Evolutionary conservation across 371 early-diverging fungal species (phyloP).

Genomic region (Mucor irregularis): DNA sequence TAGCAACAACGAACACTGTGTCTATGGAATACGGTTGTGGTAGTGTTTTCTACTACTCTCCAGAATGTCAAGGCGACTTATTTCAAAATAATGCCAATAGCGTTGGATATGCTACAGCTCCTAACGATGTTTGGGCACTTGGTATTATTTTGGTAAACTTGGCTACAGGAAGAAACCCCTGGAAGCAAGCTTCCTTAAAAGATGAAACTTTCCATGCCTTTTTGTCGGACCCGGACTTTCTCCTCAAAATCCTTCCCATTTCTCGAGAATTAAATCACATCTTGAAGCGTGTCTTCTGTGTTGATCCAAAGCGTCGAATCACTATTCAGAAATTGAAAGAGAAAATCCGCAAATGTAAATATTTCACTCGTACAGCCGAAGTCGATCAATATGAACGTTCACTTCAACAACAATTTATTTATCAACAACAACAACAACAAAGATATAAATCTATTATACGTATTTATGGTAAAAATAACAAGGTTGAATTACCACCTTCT

Average conservation of each 20-base stretch:
- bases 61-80: slow-evolving; percentile 82
- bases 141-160: slow-evolving; percentile 84
- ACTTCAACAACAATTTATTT: slow-evolving; percentile 1
- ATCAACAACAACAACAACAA: background rate
- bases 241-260: slow-evolving; percentile 70
- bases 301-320: slow-evolving; percentile 73
- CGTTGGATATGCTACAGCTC: slow-evolving; percentile 66
- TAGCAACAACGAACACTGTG: slow-evolving; percentile 74
- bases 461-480: no score
- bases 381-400: slow-evolving; percentile 26
- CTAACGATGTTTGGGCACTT: slow-evolving; percentile 84
- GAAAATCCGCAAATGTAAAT: slow-evolving; percentile 58
- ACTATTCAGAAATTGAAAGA: slow-evolving; percentile 60
- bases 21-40: slow-evolving; percentile 91
- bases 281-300: slow-evolving; percentile 70
- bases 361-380: slow-evolving; percentile 53
- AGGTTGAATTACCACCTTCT: slow-evolving; percentile 24
- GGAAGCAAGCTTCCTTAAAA: slow-evolving; percentile 73
- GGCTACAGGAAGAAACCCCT: slow-evolving; percentile 77
- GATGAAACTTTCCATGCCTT: slow-evolving; percentile 77
- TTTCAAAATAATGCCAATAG: slow-evolving; percentile 28
- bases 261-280: slow-evolving; percentile 70
- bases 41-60: slow-evolving; percentile 90
- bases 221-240: slow-evolving; percentile 58
- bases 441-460: background rate